phyloP scores from a whole-genome alignment of 441 rosid species.

The Kokia cookei region DNA sequence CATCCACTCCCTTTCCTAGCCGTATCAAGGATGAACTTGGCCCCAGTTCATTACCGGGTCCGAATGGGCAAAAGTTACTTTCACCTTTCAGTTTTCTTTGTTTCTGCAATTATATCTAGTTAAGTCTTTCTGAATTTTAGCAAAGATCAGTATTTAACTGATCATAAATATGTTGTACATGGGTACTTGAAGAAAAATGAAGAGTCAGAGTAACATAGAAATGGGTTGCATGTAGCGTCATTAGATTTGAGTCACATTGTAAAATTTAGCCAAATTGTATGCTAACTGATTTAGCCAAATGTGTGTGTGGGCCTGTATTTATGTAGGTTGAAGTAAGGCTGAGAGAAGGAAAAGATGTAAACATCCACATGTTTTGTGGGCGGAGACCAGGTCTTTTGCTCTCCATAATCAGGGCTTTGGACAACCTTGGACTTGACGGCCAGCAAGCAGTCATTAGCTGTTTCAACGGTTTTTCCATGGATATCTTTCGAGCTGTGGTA shows the following conservation, averaged over 20 bases:
- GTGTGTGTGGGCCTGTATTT: not conserved
- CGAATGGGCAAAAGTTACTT: slow-evolving; percentile 37
- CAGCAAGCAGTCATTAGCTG: slow-evolving; percentile 83
- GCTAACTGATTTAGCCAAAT: not conserved
- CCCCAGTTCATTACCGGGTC: slow-evolving; percentile 50
- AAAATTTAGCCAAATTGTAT: not conserved
- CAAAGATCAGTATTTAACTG: not conserved
- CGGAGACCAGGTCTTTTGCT: slow-evolving; percentile 63
- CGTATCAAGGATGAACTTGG: slow-evolving; percentile 62
- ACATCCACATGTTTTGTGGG: slow-evolving; percentile 78
- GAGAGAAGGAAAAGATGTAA: slow-evolving; percentile 72
- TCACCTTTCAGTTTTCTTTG: not conserved
- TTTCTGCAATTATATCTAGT: not conserved
- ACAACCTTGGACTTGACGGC: slow-evolving; percentile 66
- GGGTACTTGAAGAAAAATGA: not conserved
- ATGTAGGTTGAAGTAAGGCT: slow-evolving; percentile 56
- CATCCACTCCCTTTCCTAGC: slow-evolving; percentile 53
- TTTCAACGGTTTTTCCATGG: slow-evolving; percentile 79
- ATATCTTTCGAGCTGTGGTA: slow-evolving; percentile 79
- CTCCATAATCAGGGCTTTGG: slow-evolving; percentile 62
- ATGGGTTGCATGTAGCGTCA: not conserved
- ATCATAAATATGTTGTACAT: not conserved
- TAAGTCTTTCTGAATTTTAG: not conserved
- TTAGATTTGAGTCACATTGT: not conserved
- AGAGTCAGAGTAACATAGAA: not conserved